These are phyloP conservation scores for Pelargonium nanum DNA, from an alignment of 345 rosid genomes.

Conservation along the genomic window DNA sequence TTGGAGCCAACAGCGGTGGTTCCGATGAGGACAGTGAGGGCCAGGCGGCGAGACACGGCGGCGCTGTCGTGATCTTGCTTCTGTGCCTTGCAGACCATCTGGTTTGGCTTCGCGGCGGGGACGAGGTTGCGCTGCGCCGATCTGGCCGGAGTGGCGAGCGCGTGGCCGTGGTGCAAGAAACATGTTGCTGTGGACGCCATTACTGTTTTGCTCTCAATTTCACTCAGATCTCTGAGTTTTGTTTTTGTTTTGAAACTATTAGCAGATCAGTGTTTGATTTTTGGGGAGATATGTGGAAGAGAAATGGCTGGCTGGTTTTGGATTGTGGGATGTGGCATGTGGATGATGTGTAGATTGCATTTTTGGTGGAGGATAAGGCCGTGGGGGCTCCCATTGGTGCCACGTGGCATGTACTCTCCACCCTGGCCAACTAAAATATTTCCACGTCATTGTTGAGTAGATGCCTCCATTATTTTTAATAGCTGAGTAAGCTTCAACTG, in stretches of 20 bases:
- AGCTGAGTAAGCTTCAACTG: too few species aligned
- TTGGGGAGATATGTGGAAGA: neutral
- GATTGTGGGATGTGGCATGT: neutral
- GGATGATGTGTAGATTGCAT: neutral
- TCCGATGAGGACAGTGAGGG: constrained; percentile 54
- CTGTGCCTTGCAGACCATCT: neutral
- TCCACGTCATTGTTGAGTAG: too few species aligned
- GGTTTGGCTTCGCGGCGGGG: neutral
- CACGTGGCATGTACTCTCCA: neutral
- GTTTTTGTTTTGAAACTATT: too few species aligned
- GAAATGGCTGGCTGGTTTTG: neutral
- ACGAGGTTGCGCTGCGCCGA: neutral
- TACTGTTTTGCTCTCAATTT: neutral
- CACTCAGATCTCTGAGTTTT: too few species aligned
- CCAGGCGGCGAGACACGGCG: constrained; percentile 15
- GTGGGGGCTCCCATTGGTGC: neutral
- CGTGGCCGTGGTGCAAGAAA: neutral
- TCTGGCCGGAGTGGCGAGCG: neutral
- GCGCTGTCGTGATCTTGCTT: neutral
- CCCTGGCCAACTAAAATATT: too few species aligned
- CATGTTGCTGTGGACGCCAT: neutral
- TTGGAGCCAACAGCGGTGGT: constrained; percentile 60
- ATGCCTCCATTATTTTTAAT: too few species aligned
- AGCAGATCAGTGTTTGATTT: too few species aligned
- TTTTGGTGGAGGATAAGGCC: neutral